Evolutionary conservation across 2,329 filamentous ascomycete species (phyloP), one percentile per base, ranked within the genome.

Genomic region (Phaeoacremonium minimum): DNA sequence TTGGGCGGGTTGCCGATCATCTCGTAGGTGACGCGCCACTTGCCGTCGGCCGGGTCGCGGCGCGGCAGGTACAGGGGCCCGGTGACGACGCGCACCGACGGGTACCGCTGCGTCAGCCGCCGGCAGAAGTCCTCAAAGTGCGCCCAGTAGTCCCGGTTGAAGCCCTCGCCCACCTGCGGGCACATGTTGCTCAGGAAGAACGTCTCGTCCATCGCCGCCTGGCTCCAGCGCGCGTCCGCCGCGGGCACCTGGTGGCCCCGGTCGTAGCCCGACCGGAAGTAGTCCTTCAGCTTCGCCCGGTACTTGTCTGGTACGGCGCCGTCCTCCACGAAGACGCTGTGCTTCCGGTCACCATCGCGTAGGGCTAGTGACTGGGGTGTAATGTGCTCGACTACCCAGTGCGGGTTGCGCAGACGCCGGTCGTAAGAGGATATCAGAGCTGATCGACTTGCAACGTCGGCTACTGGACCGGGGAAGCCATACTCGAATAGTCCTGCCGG

Each of bases 121-220:
- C 93, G 79, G 66, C 91, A 96, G 56, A 97, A 98, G 56, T 96
- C 91, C 67, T 98, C 93, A 48, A 98, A 90, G 61, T 98, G 93
- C 26, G 93, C 86, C 93, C 93, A 98, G 76, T 98, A 98, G 67
- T 98, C 93, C 35, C 93, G 78, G 68, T 98, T 98, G 74, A 98
- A 98, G 41, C 93, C 93, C 57, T 96, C 88, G 48, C 93, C 93
- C 18, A 98, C 93, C 67, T 98, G 93, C 19, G 93, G 93, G 57
- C 90, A 95, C 90, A 98, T 98, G 68, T 98, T 98, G 57, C 77
- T 84, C 38, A 98, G 75, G 55, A 80, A 83, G 57, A 98, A 98
- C 3, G 93, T 98, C 40, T 87, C 87, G 64, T 98, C 81, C 88
- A 98, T 95, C 46, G 93, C 90, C 22, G 77, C 63, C 64, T 98